Evolutionary conservation across 768 basidiomycete species (phyloP), one percentile per base, ranked within the genome.

Genomic region (Coprinopsis sp.): DNA sequence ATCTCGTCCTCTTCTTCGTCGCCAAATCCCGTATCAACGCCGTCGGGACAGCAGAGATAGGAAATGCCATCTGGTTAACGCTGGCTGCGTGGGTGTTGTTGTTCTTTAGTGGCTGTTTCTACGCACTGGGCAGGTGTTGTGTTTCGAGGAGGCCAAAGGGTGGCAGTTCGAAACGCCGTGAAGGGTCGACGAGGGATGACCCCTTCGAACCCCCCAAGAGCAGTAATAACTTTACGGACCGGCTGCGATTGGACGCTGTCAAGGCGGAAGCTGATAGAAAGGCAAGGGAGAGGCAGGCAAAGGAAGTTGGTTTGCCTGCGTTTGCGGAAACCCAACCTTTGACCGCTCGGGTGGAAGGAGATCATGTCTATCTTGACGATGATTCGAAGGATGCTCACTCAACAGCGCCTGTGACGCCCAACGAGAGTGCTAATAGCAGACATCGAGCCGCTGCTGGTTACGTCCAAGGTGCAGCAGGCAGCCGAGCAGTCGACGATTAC

Each of bases 91-190:
- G 87, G 78, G 21, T 94, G 14, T 70, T 93, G 16, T 72, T 97
- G 33, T 91, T 93, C 75, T 86, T 96, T 64, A 85, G 87, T 36
- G 89, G 91, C 11, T 95, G 91, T 63, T 84, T 91, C 70, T 95
- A 81, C 59, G 77, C 83, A 2, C 56, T 91, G 31, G 93, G 94
- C 13, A 75, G 87, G 49, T 93, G 92, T 54, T 95, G 92, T 59
- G 75, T 91, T n/a, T 71, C 68, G 27, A 76, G 77, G 23, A 76
- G 54, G 51, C 69, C 68, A 11, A 64, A 68, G 22, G 64, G 63
- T 36, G 62, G 60, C 24, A 69, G 70, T 27, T 69, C 69, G 55
- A 67, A 69, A 38, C 67, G 58, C 13, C 64, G 62, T 21, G 62
- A 69, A 34, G 64, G 62, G 19, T 38, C 54, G 13, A 67, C 61